phyloP scores from a whole-genome alignment of 768 basidiomycete species.

The Tubosaeta sp. region DNA sequence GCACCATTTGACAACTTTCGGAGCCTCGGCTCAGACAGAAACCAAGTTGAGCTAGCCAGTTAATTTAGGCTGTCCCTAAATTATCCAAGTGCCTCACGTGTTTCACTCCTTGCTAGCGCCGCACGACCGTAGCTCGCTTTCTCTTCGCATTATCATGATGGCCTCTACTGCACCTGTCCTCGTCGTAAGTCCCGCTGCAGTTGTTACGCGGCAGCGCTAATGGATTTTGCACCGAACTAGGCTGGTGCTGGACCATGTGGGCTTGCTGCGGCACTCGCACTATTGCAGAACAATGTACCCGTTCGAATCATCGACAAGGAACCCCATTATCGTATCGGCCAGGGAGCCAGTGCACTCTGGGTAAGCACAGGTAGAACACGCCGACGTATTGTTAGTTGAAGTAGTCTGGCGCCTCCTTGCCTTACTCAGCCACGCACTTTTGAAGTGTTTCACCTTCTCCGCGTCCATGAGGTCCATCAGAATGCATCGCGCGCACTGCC shows the following conservation, averaged over 20 bases:
- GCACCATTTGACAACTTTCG: too few species aligned
- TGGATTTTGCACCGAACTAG: constrained; percentile 1
- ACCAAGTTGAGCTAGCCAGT: too few species aligned
- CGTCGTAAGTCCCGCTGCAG: constrained; percentile 10
- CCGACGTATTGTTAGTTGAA: not conserved
- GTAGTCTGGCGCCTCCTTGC: not conserved
- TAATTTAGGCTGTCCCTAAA: too few species aligned
- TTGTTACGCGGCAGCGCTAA: not conserved
- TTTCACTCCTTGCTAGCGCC: too few species aligned
- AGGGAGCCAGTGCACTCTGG: constrained; percentile 39
- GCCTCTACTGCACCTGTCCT: constrained; percentile 15
- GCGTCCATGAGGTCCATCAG: constrained; percentile 35
- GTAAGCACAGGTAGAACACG: constrained; percentile 19
- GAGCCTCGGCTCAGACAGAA: too few species aligned
- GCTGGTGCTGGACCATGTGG: constrained; percentile 31
- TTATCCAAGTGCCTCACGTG: too few species aligned
- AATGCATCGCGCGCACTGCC: constrained; percentile 22
- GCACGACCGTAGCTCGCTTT: too few species aligned
- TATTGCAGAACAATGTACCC: constrained; percentile 41
- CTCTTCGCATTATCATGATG: constrained; percentile 2
- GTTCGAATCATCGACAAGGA: constrained; percentile 53
- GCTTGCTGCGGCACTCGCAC: constrained; percentile 29
- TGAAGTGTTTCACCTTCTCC: constrained; percentile 40
- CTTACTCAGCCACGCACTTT: constrained; percentile 31
- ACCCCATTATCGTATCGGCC: constrained; percentile 31